Evolutionary conservation across 2,329 filamentous ascomycete species (phyloP), one percentile per base, ranked within the genome.

Genomic region (Aspergillus quadrilineatus): DNA sequence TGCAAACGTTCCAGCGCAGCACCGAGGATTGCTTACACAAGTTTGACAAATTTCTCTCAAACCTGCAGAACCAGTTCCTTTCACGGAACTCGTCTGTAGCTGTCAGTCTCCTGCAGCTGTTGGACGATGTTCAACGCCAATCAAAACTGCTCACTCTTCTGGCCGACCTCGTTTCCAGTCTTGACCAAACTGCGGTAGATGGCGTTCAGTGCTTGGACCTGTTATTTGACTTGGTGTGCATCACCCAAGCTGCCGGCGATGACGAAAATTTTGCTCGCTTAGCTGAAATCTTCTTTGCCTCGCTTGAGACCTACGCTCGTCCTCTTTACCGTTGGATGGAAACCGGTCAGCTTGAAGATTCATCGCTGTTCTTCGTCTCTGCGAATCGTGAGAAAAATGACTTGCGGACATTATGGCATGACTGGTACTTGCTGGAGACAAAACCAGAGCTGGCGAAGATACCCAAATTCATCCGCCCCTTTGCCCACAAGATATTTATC

Each of bases 301-400:
- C 90, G 67, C 88, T 97, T 57, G 84, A 86, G 56, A 85, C 90
- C 1, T 97, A 96, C 70, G 80, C 95, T 37, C 85, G 85, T 39
- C 90, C 92, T 0, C 88, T 97, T 44, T 82, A 87, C 36, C 77
- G 81, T 14, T 97, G 93, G 93, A 93, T 96, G 86, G 86, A 90
- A 65, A 82, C 85, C 37, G 93, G 93, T 0, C 83, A 86, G 53
- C 75, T 96, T 3, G 77, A 60, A 47, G 42, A 83, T 2, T 74
- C 82, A 1, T 86, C 85, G 59, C 81, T 85, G 0, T 94, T 96
- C 68, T 96, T 96, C 65, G 82, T 96, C 4, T 81, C 82, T 2
- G 82, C 87, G 56, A 77, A 80, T 3, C 72, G 81, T 4, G 78
- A 79, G 4, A 77, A 83, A 29, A 61, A 83, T 17, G 83, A 89